Evolutionary conservation across 805 yeast genomes (phyloP), one percentile per base, ranked within the genome.

Genomic region (Pichia thaimueangensis): DNA sequence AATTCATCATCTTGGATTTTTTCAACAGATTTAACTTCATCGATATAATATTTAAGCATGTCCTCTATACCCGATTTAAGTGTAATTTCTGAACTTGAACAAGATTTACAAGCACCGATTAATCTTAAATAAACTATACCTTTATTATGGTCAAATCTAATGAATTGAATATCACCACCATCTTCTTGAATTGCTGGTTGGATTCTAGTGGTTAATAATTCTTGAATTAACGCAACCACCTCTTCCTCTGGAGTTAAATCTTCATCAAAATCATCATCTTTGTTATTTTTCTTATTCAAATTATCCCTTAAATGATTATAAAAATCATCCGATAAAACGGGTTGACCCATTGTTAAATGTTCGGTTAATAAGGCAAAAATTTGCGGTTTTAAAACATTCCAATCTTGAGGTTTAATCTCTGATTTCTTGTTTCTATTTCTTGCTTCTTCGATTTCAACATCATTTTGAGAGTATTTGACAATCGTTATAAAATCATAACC

Each of bases 151-250:
- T 86, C 86, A 58, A 86, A 89, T 6, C 86, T 93, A 45, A 85
- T 74, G 60, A 80, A 94, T 54, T 86, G 89, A 48, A 93, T 81
- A 58, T 93, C 97, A 27, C 99, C 99, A 48, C 99, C 99, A 57
- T 93, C 99, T 56, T 93, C 99, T 66, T 88, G 95, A 45, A 93
- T 88, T 1, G 97, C 96, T 1, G 99, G 99, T 57, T 96, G 80
- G 39, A 93, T 89, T 59, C 97, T 79, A 2, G 98, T 93, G 47
- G 85, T 94, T 43, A 94, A 82, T 43, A 93, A 71, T 58, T 93
- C 97, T 54, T 87, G 85, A 56, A 93, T 87, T 83, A 89, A 83
- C 24, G 85, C 79, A 34, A 87, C 83, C 2, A 87, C 76, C 63
- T 91, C 97, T 41, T 74, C 71, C 15, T 50, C 48, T 5, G 48